A percentile compares a stretch with the other conserved stretches of the same genome.
Evolutionary conservation across 1,139 yeast genomes (phyloP).

Genomic region (Tardiomyces blankii): DNA sequence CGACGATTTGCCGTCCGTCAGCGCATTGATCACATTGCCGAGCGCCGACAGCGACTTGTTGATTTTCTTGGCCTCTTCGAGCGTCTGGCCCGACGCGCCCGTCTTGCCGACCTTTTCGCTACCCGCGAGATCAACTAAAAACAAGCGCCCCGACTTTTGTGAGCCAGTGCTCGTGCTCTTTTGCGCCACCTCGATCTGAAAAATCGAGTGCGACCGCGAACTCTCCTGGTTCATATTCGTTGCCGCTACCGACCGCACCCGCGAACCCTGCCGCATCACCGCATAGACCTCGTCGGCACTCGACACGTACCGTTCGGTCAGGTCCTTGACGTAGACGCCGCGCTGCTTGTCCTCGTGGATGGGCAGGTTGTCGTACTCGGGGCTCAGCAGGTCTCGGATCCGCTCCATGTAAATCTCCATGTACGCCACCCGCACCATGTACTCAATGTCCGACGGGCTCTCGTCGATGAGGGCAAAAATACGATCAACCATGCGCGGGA

Average conservation of each 20-base stretch:
- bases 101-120: slow-evolving; percentile 80
- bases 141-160: slow-evolving; percentile 55
- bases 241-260: slow-evolving; percentile 44
- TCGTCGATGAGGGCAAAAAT: slow-evolving; percentile 48
- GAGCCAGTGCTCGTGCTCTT: slow-evolving; percentile 44
- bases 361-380: slow-evolving; percentile 30
- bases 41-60: slow-evolving; percentile 68
- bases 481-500: slow-evolving; percentile 62
- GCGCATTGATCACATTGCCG: slow-evolving; percentile 71
- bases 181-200: slow-evolving; percentile 55
- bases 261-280: slow-evolving; percentile 46
- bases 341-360: slow-evolving; percentile 54
- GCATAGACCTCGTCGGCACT: slow-evolving; percentile 47
- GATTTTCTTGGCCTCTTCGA: slow-evolving; percentile 79
- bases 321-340: slow-evolving; percentile 63
- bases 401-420: slow-evolving; percentile 81
- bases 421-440: slow-evolving; percentile 57
- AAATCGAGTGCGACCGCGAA: slow-evolving; percentile 75
- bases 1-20: slow-evolving; percentile 56
- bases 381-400: slow-evolving; percentile 49
- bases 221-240: slow-evolving; percentile 71
- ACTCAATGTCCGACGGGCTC: slow-evolving; percentile 47
- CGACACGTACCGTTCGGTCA: slow-evolving; percentile 51
- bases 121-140: slow-evolving; percentile 81
- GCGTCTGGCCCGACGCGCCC: slow-evolving; percentile 63